phyloP scores from a whole-genome alignment of 768 basidiomycete genomes.

The Neoboletus subvelutipes region DNA sequence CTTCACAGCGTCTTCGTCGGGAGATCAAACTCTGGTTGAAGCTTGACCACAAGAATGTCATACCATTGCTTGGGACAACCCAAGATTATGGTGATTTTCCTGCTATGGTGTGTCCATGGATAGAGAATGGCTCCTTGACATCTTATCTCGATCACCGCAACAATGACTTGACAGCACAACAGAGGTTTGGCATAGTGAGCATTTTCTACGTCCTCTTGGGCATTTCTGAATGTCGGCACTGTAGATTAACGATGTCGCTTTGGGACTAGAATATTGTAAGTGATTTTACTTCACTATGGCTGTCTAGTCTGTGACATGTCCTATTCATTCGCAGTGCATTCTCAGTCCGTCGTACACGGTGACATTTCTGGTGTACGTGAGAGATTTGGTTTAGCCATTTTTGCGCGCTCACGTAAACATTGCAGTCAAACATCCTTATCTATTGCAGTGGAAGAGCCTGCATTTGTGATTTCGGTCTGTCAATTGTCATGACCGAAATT shows the following conservation, averaged over 20 bases:
- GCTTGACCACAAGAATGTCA: conserved; percentile 31
- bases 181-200: conserved; percentile 19
- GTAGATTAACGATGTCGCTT: conserved; percentile 28
- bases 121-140: conserved; percentile 29
- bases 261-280: conserved; percentile 29
- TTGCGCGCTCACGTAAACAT: neutral
- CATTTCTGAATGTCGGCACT: neutral
- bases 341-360: conserved; percentile 21
- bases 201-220: neutral
- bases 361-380: conserved; percentile 31
- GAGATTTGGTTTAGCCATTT: neutral
- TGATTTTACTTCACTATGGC: neutral
- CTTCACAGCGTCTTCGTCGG: conserved; percentile 23
- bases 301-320: neutral
- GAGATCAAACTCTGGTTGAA: conserved; percentile 32
- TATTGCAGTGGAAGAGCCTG: conserved; percentile 41
- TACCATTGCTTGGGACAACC: conserved; percentile 31
- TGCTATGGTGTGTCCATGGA: conserved; percentile 37
- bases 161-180: conserved; percentile 10
- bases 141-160: conserved; percentile 20
- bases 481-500: conserved; percentile 38
- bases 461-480: conserved; percentile 49
- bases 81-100: conserved; percentile 29
- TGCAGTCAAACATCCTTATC: conserved; percentile 46
- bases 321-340: conserved; percentile 19